A percentile compares a stretch with the other conserved stretches of the same genome.
phyloP scores from a whole-genome alignment of 106 monocot species.

The Apostasia shenzhenica region DNA sequence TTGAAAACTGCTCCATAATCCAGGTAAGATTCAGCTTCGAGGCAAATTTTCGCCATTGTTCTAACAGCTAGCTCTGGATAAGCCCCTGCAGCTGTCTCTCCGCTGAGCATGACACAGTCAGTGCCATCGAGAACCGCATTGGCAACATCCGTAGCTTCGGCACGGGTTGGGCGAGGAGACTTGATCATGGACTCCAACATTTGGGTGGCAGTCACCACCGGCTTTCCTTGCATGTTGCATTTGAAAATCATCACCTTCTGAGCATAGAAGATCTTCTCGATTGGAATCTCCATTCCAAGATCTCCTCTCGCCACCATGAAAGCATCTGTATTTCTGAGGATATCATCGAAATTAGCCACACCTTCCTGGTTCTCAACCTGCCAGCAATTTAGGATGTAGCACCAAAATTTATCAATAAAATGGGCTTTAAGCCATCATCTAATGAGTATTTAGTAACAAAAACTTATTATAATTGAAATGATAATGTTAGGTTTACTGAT shows the following conservation, averaged over 20 bases:
- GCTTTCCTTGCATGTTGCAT: slow-evolving; percentile 59
- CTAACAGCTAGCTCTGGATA: slow-evolving; percentile 70
- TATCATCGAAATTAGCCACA: slow-evolving; percentile 58
- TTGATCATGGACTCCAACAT: slow-evolving; percentile 73
- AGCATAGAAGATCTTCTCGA: slow-evolving; percentile 76
- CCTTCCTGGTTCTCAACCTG: slow-evolving; percentile 70
- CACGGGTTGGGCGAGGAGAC: slow-evolving; percentile 57
- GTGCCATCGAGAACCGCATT: slow-evolving; percentile 62
- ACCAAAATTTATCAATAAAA: too few species aligned
- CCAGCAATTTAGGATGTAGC: not conserved
- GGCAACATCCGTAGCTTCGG: slow-evolving; percentile 54
- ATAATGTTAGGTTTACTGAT: too few species aligned
- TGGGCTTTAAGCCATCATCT: too few species aligned
- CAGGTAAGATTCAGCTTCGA: slow-evolving; percentile 47
- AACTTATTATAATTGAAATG: too few species aligned
- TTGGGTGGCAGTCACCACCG: slow-evolving; percentile 51
- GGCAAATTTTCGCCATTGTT: slow-evolving; percentile 71
- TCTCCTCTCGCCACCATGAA: slow-evolving; percentile 81
- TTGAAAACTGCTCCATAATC: slow-evolving; percentile 52
- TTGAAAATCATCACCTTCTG: slow-evolving; percentile 70
- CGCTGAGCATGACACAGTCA: slow-evolving; percentile 58
- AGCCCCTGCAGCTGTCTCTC: slow-evolving; percentile 70
- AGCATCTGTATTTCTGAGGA: slow-evolving; percentile 64
- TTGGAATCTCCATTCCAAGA: slow-evolving; percentile 80
- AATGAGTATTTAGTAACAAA: too few species aligned